A percentile compares a stretch with the other conserved stretches of the same genome.
phyloP scores from a whole-genome alignment of 2,329 filamentous ascomycete species.

The Colletotrichum sp. region DNA sequence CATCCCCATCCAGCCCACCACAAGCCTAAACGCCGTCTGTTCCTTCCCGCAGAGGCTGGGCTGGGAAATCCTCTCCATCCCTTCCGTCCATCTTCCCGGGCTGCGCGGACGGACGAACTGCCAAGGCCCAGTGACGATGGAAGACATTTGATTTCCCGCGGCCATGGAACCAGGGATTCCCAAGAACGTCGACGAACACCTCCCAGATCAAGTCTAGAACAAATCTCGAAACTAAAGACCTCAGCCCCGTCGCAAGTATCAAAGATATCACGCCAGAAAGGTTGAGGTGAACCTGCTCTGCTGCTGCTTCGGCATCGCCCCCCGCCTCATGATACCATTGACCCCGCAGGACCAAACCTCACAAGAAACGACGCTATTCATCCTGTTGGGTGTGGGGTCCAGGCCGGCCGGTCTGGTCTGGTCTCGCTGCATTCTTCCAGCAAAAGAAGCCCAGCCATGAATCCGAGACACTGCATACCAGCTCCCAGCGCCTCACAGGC shows the following conservation, averaged over 20 bases:
- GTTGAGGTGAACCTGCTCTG: neutral
- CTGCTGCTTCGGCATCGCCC: neutral
- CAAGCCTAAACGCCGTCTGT: neutral
- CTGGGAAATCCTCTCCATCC: neutral
- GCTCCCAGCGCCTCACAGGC: neutral
- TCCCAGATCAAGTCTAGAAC: neutral
- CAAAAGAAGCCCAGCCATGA: neutral
- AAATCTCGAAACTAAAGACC: neutral
- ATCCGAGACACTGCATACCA: constrained; percentile 1
- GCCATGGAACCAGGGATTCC: neutral
- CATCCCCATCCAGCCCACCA: neutral
- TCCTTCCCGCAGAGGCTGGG: neutral
- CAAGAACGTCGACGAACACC: neutral
- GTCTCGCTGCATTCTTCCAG: neutral
- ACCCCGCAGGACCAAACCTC: neutral
- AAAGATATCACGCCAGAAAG: neutral
- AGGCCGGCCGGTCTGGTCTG: neutral
- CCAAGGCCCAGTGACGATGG: neutral
- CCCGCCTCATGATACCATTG: neutral
- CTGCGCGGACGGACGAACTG: neutral
- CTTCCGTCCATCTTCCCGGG: neutral
- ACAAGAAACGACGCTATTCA: neutral
- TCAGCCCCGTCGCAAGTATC: neutral
- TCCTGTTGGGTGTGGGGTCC: neutral
- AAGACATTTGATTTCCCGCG: neutral